Evolutionary conservation across 192 early-diverging fungal species (phyloP), one percentile per base, ranked within the genome.

Genomic region (Coemansia sp.): DNA sequence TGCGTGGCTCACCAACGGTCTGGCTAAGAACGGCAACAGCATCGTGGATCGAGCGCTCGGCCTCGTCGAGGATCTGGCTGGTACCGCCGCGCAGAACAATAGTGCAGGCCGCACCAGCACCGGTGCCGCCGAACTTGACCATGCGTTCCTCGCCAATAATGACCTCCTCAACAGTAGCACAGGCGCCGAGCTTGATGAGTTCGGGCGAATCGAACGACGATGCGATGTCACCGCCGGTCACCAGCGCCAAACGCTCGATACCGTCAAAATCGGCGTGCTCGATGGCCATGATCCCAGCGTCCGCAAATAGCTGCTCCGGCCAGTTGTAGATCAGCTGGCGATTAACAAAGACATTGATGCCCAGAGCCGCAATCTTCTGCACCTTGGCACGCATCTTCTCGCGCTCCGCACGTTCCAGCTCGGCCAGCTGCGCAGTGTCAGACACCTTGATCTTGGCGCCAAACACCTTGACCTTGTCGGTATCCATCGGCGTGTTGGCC

Each of bases 401-500:
- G 55, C 87, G 90, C 85, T 99, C 97, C 22, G 97, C 97, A 70
- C 97, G 89, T 87, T 99, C 97, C 67, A 99, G 79, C 85, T 99
- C 97, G 42, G 96, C 97, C 41, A 99, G 88, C 86, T 99, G 95
- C 41, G 94, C 94, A 21, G 96, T 96, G 45, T 93, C 93, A 69
- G 97, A 95, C 6, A 99, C 97, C 65, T 93, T 90, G 65, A 99
- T 89, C 61, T 94, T 92, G 36, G 97, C 97, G 65, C 97, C 97
- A 84, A 99, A 99, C 62, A 99, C 92, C 85, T 99, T 99, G 85
- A 99, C 95, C 81, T 99, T 99, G 82, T 99, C 97, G 11, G 97
- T 99, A 83, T 99, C 97, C 97, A 99, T 99, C 40, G 97, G 93
- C 68, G 97, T 99, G 80, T 99, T 99, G 72, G 97, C 97, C 79